Base-by-base conservation (phyloP, 768 basidiomycete species). In the Suillus spraguei region DNA sequence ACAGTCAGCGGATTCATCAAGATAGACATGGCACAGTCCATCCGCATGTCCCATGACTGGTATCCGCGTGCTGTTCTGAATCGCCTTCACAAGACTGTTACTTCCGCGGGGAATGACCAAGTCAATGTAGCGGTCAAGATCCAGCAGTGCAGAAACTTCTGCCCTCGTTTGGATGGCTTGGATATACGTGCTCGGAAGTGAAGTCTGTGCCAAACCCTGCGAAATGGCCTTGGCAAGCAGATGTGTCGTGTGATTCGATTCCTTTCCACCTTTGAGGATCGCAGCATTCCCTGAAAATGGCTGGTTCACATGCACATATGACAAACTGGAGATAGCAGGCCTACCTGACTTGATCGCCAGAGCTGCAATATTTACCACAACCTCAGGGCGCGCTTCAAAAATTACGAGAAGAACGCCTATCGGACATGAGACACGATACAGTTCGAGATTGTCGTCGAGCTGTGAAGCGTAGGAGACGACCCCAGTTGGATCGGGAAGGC, bases 21-120 rank as follows among this genome's bases (percentile, higher is more conserved):
- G 77, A 74, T 89, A 99, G 6, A 97, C 87, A 22, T 88, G 85
- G 74, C 97, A 99, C 10, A 99, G 79, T 2, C 97, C 97, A 75
- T 99, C 97, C 8, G 97, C 96, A 71, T 99, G 97, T 1, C 97
- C 97, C 95, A 99, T 98, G 50, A 99, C 97, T 2, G 97, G 91
- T 64, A 99, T 99, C 63, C 91, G 83, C 0, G 97, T 97, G 66
- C 81, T 86, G 63, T 91, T 90, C 74, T 99, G 94, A 63, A 99
- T 97, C 74, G 81, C 91, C 68, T 80, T 83, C 33, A 99, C 97
- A 14, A 99, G 87, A 65, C 83, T 85, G 68, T 97, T 97, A 71
- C 96, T 95, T 7, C 97, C 97, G 60, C 97, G 82, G 1, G 97
- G 97, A 73, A 99, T 98, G 60, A 99, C 96, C 24, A 99, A 83